Percentiles rank a stretch among this genome's conserved stretches.
Conservation (phyloP, 2,329 filamentous ascomycete genomes). For the Ambrosiella cleistominuta region DNA sequence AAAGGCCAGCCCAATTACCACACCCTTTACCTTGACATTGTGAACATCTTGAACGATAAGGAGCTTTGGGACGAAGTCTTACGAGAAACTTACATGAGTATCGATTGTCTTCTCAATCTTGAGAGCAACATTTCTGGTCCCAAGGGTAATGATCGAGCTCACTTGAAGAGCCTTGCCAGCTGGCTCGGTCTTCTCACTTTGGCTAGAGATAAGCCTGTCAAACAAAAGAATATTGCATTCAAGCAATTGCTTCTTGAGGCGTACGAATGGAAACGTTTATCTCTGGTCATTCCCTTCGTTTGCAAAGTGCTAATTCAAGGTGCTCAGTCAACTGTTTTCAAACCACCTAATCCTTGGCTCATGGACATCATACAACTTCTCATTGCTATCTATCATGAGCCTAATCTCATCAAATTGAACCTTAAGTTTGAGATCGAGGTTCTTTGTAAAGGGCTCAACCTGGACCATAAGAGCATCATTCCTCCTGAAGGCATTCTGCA, state of each 20-base stretch:
- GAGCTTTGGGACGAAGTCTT: constrained; percentile 76
- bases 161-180: constrained; percentile 80
- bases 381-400: constrained; percentile 78
- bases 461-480: constrained; percentile 86
- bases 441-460: constrained; percentile 73
- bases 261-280: constrained; percentile 75
- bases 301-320: constrained; percentile 89
- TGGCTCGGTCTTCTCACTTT: constrained; percentile 92
- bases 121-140: constrained; percentile 52
- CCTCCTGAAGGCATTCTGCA: constrained; percentile 75
- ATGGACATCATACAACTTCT: constrained; percentile 89
- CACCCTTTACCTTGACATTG: constrained; percentile 73
- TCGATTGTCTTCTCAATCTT: constrained; percentile 74
- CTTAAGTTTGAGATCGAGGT: constrained; percentile 98
- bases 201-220: constrained; percentile 85
- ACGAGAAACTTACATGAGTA: constrained; percentile 77
- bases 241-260: constrained; percentile 88
- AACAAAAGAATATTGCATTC: constrained; percentile 92
- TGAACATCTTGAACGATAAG: constrained; percentile 66
- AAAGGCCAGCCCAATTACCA: constrained; percentile 98
- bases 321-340: constrained; percentile 70
- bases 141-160: constrained; percentile 46
- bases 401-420: constrained; percentile 79
- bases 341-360: constrained; percentile 88
- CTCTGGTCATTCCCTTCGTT: constrained; percentile 90